Evolutionary conservation across 1,284 basidiomycete genomes (phyloP).

Genomic region (Ganoderma lingzhi): DNA sequence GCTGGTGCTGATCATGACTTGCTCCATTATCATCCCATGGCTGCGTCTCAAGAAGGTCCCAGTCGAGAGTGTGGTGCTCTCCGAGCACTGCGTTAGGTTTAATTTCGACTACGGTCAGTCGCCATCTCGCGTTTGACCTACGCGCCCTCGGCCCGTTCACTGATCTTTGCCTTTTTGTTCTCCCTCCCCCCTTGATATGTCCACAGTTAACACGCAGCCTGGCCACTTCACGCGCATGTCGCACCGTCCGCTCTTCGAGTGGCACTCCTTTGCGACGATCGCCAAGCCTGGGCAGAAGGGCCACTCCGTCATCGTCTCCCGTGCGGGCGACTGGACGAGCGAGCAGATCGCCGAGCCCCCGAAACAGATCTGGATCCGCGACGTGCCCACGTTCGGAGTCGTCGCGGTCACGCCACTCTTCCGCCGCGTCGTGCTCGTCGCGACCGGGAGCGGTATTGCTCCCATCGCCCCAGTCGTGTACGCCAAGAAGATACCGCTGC

Average conservation of each 20-base stretch:
- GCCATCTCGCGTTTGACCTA: background rate
- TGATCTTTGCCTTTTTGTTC: background rate
- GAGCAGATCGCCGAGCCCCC: slow-evolving; percentile 59
- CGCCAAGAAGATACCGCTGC: slow-evolving; percentile 55
- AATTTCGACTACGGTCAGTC: slow-evolving; percentile 59
- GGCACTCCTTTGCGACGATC: slow-evolving; percentile 68
- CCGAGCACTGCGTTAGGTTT: slow-evolving; percentile 60
- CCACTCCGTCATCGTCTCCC: slow-evolving; percentile 64
- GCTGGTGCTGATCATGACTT: slow-evolving; percentile 58
- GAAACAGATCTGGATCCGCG: slow-evolving; percentile 60
- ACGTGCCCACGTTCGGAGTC: slow-evolving; percentile 62
- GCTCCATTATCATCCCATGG: slow-evolving; percentile 64
- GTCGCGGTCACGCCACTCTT: slow-evolving; percentile 63
- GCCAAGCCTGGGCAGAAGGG: slow-evolving; percentile 58
- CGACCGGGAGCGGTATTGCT: slow-evolving; percentile 66
- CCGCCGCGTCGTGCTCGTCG: slow-evolving; percentile 63
- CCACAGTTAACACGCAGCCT: slow-evolving; percentile 52
- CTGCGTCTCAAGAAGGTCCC: slow-evolving; percentile 58
- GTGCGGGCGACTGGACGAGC: slow-evolving; percentile 66
- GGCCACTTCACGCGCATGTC: slow-evolving; percentile 64
- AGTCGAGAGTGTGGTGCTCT: slow-evolving; percentile 59
- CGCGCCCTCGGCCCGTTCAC: no score
- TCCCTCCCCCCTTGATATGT: background rate
- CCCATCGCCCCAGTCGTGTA: slow-evolving; percentile 62
- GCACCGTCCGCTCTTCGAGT: slow-evolving; percentile 59